Evolutionary conservation across 2,329 filamentous ascomycete genomes (phyloP).

Genomic region (Blastomyces emzantsi): DNA sequence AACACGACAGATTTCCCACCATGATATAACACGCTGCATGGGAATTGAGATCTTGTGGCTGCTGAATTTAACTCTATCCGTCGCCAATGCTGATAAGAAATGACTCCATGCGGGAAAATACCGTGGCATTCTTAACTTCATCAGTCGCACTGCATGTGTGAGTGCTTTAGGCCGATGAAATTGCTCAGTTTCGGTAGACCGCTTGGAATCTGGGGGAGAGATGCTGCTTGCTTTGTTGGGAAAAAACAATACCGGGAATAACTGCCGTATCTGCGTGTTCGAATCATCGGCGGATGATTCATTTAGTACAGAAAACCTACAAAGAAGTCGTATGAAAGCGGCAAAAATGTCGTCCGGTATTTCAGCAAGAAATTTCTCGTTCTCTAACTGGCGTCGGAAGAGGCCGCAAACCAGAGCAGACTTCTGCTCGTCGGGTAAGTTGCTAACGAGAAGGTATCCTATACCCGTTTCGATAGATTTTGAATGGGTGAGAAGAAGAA

Average conservation of each 20-base stretch:
- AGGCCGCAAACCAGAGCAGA: constrained; percentile 9
- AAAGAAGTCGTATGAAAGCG: constrained; percentile 39
- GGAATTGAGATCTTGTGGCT: constrained; percentile 6
- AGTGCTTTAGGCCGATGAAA: constrained; percentile 24
- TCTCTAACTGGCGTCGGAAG: background rate
- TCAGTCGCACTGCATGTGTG: constrained; percentile 31
- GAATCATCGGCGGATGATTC: background rate
- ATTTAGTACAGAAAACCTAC: constrained; percentile 23
- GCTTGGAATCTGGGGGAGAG: background rate
- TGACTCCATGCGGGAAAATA: constrained; percentile 30
- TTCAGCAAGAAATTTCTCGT: constrained; percentile 20
- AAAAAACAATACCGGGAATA: constrained; percentile 12
- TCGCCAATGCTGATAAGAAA: constrained; percentile 26
- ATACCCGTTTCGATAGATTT: constrained; percentile 34
- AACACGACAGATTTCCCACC: constrained; percentile 30
- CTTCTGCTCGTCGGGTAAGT: constrained; percentile 26
- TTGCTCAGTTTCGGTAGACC: constrained; percentile 10
- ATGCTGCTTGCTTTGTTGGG: background rate
- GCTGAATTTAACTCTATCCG: background rate
- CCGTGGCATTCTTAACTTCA: constrained; percentile 23
- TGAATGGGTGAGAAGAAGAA: constrained; percentile 42
- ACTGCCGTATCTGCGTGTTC: constrained; percentile 13
- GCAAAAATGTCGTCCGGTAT: constrained; percentile 33
- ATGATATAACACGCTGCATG: constrained; percentile 29
- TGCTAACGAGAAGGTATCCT: constrained; percentile 34